Base-by-base conservation (phyloP, 1,284 basidiomycete species). In the Irpex sp. region DNA sequence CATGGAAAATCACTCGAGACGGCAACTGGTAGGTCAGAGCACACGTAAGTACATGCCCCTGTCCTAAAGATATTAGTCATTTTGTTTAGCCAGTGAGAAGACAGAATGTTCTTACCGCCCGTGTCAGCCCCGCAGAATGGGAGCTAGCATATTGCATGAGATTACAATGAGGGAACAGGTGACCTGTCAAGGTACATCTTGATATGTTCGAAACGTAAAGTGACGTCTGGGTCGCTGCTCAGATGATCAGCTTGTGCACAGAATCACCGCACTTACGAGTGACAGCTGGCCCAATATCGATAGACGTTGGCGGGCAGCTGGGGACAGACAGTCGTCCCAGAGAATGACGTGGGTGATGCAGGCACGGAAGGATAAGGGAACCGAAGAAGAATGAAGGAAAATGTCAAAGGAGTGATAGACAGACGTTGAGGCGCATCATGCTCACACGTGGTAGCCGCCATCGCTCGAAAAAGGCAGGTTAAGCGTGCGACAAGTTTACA, bases 141-240 rank as follows among this genome's bases (percentile, higher is more conserved):
- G n/a, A 54, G 49, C 13, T 54, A 2, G 49, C n/a, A 54, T 13
- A 13, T 54, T 54, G 49, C 49, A 54, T 54, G 49, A n/a, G 49
- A 54, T 54, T 54, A 54, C n/a, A n/a, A 54, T n/a, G 49, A 54
- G 49, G 49, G 49, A 54, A 54, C 49, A 54, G 49, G 49, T 54
- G 49, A 54, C 49, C 49, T 54, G 15, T 15, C 7, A 54, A 54
- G 49, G 49, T 54, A 54, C 49, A 15, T 54, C 49, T 54, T 54
- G 6, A 54, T 54, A 54, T 54, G 49, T 54, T 54, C 49, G 49
- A 15, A 54, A 54, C 49, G 49, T 15, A 54, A 54, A 54, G 49
- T 54, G 49, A 15, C 49, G 5, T 13, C 1, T 54, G 13, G 49
- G 49, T 5, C 49, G 18, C 49, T 54, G 49, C 49, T 54, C 49